Percentiles rank a stretch among this genome's conserved stretches.
These are phyloP conservation scores for Fagus crenata DNA, from an alignment of 306 rosid species.

Conservation along the genomic window DNA sequence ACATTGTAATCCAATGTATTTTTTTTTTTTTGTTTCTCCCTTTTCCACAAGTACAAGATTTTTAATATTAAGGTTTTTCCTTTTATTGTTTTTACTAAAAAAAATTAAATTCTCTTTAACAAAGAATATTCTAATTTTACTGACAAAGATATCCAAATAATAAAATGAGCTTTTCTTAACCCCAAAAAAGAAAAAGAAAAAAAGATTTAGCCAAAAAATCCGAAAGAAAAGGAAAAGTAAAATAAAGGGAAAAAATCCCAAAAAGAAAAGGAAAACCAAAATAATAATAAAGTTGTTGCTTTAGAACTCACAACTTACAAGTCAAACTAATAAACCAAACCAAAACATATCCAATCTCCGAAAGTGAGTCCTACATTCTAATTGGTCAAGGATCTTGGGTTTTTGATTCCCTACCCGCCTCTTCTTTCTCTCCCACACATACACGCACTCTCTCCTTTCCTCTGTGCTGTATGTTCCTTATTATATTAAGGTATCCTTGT, in stretches of 20 bases:
- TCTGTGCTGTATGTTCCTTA: slow-evolving; percentile 1
- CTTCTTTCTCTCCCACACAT: slow-evolving; percentile 4
- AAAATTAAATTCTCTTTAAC: too few species aligned
- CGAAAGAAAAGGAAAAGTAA: too few species aligned
- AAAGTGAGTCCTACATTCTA: neutral
- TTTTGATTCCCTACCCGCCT: slow-evolving; percentile 5
- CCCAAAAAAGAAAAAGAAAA: too few species aligned
- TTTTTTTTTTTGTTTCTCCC: too few species aligned
- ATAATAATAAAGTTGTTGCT: slow-evolving; percentile 3
- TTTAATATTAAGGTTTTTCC: too few species aligned
- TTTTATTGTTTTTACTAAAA: too few species aligned
- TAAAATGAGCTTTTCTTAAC: too few species aligned
- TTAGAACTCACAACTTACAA: neutral
- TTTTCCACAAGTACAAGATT: too few species aligned
- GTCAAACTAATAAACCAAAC: neutral
- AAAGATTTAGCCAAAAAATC: too few species aligned
- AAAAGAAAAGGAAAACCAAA: slow-evolving; percentile 14
- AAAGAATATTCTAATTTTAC: too few species aligned
- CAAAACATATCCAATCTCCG: slow-evolving; percentile 3
- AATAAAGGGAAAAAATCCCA: neutral
- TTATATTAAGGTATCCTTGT: neutral
- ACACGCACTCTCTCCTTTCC: neutral
- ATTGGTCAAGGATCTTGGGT: slow-evolving; percentile 5
- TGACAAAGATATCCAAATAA: too few species aligned
- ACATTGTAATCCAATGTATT: too few species aligned